A percentile compares a stretch with the other conserved stretches of the same genome.
Evolutionary conservation across 2,329 filamentous ascomycete species (phyloP).

Genomic region (Torrubiella hemipterigena): DNA sequence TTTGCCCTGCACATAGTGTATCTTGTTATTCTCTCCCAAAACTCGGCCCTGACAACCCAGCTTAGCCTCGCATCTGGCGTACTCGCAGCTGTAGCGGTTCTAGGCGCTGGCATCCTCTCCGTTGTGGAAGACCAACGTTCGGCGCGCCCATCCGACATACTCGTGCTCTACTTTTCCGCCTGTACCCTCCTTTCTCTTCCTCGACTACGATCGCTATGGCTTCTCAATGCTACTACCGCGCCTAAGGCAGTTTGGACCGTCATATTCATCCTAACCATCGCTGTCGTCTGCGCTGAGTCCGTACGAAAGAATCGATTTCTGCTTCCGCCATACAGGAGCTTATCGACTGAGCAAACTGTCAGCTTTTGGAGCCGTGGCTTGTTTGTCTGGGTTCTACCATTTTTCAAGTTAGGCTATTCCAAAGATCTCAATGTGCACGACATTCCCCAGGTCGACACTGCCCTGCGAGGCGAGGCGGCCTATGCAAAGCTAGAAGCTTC

Average conservation of each 20-base stretch:
- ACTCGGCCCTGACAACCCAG: not conserved
- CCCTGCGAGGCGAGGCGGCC: too few species aligned
- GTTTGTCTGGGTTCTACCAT: too few species aligned
- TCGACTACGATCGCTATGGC: conserved; percentile 1
- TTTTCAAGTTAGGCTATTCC: too few species aligned
- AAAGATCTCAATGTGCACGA: too few species aligned
- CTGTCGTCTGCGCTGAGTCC: too few species aligned
- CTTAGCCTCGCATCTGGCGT: not conserved
- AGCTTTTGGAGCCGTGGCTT: too few species aligned
- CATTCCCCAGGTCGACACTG: too few species aligned
- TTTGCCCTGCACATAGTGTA: not conserved
- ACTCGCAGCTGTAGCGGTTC: not conserved
- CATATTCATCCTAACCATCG: too few species aligned
- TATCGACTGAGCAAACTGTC: too few species aligned
- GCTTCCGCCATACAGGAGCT: too few species aligned
- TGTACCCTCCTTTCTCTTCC: conserved; percentile 1
- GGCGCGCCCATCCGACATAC: not conserved
- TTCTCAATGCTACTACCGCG: not conserved
- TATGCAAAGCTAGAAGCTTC: too few species aligned
- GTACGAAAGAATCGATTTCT: too few species aligned
- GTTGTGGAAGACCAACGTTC: not conserved
- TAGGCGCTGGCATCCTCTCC: not conserved
- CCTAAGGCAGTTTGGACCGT: not conserved
- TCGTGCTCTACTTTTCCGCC: conserved; percentile 1
- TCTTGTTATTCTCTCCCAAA: not conserved